Base-by-base conservation (phyloP, 2,329 filamentous ascomycete genomes). In the Beauveria medogensis region DNA sequence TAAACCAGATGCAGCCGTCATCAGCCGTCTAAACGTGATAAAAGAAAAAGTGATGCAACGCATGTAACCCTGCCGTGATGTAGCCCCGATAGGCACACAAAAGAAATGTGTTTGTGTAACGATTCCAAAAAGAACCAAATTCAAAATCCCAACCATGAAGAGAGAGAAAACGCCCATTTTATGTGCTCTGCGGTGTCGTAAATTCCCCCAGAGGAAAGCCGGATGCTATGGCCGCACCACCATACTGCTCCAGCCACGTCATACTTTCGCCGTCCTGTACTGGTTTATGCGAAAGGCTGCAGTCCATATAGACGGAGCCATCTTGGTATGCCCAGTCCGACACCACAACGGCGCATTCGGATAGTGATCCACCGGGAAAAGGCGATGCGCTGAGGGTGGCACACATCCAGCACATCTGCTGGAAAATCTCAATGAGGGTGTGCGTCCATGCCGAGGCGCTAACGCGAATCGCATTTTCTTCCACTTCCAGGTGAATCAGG, bases 341-440 rank as follows among this genome's bases (percentile, higher is more conserved):
- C 5, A 75, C 64, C 34, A 72, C 69, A 14, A 71, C 56, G 8
- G 64, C 63, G 20, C 69, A 70, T 55, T 74, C 72, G 0, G 71
- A 72, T 0, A 72, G 48, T 0, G 66, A 64, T 22, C 52, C 37
- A 3, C 67, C 68, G 0, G 69, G 69, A 53, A 74, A 71, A 0
- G 73, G 73, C 1, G 73, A 74, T 1, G 72, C 65, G 54, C 71
- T 74, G 10, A 75, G 65, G 1, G 67, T 66, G 1, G 72, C 72
- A 28, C 71, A 74, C 1, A 68, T 70, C 73, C 73, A 75, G 10
- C 70, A 70, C 72, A 74, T 73, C 55, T 74, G 72, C 51, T 74
- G 72, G 3, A 74, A 67, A 2, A 74, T 67, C 14, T 74, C 71
- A 48, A 73, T 69, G 64, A 75, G 68, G 2, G 69, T 70, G 34